A percentile compares a stretch with the other conserved stretches of the same genome.
These are phyloP conservation scores for Actinomucor elegans DNA, from an alignment of 371 early-diverging fungal genomes.

Conservation along the genomic window DNA sequence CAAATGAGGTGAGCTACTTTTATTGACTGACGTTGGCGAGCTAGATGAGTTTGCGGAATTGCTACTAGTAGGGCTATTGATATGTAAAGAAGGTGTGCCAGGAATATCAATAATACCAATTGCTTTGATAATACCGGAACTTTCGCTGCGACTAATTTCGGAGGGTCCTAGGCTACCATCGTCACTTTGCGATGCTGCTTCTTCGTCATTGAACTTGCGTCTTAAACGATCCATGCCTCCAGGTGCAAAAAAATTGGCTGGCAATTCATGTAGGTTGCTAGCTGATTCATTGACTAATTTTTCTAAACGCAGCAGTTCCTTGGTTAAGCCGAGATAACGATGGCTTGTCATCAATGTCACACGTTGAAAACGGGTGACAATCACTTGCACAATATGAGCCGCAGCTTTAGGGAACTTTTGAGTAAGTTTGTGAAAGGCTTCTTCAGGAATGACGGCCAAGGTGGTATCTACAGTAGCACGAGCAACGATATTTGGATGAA, in stretches of 20 bases:
- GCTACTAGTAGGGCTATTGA: slow-evolving; percentile 2
- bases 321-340: slow-evolving; percentile 88
- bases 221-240: slow-evolving; percentile 71
- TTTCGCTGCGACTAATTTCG: slow-evolving; percentile 30
- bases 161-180: slow-evolving; percentile 9
- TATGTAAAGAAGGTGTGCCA: slow-evolving; percentile 29
- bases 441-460: slow-evolving; percentile 92
- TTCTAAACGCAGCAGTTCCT: slow-evolving; percentile 84
- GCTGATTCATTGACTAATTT: slow-evolving; percentile 72
- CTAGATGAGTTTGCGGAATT: neutral
- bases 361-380: slow-evolving; percentile 92
- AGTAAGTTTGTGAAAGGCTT: slow-evolving; percentile 86
- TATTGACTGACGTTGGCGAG: neutral
- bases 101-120: slow-evolving; percentile 42
- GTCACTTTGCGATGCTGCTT: slow-evolving; percentile 13
- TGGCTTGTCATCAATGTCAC: slow-evolving; percentile 92
- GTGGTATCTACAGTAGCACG: slow-evolving; percentile 89
- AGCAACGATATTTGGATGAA: slow-evolving; percentile 78
- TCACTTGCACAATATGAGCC: slow-evolving; percentile 94
- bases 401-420: slow-evolving; percentile 92
- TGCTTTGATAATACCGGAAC: slow-evolving; percentile 35
- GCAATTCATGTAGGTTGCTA: slow-evolving; percentile 51
- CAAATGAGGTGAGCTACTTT: slow-evolving; percentile 5
- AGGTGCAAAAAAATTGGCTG: slow-evolving; percentile 64
- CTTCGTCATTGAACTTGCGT: slow-evolving; percentile 52